These are phyloP conservation scores for Trametes sanguinea DNA, from an alignment of 768 basidiomycete genomes.

Conservation along the genomic window DNA sequence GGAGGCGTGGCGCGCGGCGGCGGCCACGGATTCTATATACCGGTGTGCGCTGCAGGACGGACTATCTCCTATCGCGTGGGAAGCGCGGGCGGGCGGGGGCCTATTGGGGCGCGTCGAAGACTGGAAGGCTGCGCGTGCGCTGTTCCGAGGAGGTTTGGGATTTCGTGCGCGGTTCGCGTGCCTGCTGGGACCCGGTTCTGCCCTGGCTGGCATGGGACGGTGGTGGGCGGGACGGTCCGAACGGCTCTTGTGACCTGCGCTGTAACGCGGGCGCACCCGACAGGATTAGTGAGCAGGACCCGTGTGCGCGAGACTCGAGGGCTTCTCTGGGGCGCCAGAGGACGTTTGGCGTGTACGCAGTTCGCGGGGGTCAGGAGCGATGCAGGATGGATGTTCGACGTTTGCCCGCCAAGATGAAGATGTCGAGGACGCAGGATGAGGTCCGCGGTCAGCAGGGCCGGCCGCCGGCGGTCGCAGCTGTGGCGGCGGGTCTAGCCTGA, in stretches of 20 bases:
- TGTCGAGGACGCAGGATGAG: no score
- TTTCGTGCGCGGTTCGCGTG: conserved; percentile 5
- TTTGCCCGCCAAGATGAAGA: no score
- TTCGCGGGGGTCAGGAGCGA: not conserved
- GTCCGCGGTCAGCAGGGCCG: no score
- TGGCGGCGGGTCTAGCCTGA: not conserved
- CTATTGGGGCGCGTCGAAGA: not conserved
- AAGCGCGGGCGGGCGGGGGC: not conserved
- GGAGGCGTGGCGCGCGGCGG: conserved; percentile 3
- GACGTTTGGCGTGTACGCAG: not conserved
- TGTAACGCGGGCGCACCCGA: conserved; percentile 9
- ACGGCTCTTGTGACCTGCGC: conserved; percentile 10
- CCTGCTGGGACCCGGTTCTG: conserved; percentile 13
- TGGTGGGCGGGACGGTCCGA: conserved; percentile 2
- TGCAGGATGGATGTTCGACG: no score
- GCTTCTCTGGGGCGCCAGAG: no score
- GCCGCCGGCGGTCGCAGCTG: not conserved
- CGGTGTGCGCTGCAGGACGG: not conserved
- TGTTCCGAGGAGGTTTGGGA: not conserved
- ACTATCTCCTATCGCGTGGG: conserved; percentile 6
- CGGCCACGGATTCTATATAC: conserved; percentile 13
- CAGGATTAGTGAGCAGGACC: not conserved
- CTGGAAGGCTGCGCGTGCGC: not conserved
- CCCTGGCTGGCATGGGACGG: not conserved
- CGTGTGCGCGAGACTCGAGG: not conserved